Percentiles rank a stretch among this genome's conserved stretches.
These are phyloP conservation scores for Lasiosphaeriaceae sp. DNA, from an alignment of 495 filamentous ascomycete genomes.

Conservation along the genomic window DNA sequence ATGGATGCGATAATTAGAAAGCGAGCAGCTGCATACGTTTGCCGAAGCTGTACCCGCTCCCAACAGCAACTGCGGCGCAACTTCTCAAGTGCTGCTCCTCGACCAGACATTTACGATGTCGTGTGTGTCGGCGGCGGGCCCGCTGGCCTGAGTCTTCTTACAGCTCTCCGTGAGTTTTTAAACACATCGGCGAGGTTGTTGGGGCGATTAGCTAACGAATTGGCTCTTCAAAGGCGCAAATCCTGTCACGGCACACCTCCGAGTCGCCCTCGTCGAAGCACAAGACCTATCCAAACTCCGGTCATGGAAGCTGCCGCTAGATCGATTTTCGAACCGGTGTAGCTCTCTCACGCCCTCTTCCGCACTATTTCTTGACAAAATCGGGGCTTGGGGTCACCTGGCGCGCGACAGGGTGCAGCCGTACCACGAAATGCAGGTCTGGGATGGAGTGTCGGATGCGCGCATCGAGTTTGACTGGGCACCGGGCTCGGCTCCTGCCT, in stretches of 20 bases:
- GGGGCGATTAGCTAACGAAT: neutral
- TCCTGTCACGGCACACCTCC: constrained; percentile 68
- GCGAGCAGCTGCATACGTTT: constrained; percentile 32
- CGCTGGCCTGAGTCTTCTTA: constrained; percentile 82
- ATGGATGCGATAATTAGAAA: constrained; percentile 25
- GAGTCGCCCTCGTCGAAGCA: constrained; percentile 83
- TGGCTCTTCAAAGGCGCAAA: constrained; percentile 51
- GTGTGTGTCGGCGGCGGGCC: constrained; percentile 97
- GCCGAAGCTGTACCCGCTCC: constrained; percentile 42
- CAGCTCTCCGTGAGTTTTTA: constrained; percentile 68
- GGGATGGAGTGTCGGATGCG: constrained; percentile 88
- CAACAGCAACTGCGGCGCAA: constrained; percentile 26
- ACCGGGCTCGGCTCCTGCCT: constrained; percentile 40
- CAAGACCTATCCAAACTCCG: constrained; percentile 70
- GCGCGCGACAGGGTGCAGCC: constrained; percentile 67
- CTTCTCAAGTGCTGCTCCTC: constrained; percentile 34
- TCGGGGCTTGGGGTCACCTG: constrained; percentile 84
- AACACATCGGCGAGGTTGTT: neutral
- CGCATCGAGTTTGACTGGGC: constrained; percentile 84
- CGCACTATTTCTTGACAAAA: constrained; percentile 62
- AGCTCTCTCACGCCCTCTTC: constrained; percentile 90
- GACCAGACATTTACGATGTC: constrained; percentile 79
- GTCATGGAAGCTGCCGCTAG: constrained; percentile 58
- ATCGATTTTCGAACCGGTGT: constrained; percentile 85
- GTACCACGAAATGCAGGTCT: constrained; percentile 92